Evolutionary conservation across 2,329 filamentous ascomycete genomes (phyloP).

Genomic region (Calonectria hongkongensis): DNA sequence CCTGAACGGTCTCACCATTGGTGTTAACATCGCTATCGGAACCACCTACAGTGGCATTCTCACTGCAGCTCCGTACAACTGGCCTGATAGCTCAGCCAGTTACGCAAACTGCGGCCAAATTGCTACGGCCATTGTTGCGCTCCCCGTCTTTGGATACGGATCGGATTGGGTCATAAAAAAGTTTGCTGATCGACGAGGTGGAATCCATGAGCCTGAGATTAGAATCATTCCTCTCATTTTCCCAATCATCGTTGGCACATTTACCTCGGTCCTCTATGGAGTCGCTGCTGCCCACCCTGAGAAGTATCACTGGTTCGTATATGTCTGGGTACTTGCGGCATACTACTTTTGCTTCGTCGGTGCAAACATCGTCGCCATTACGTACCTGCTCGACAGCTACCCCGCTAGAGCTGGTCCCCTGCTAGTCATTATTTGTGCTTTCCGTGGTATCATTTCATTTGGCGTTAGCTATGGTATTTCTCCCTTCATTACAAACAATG

Average conservation of each 20-base stretch:
- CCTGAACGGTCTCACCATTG: conserved; percentile 48
- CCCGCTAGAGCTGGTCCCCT: conserved; percentile 48
- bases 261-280: conserved; percentile 40
- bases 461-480: conserved; percentile 48
- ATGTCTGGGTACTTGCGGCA: conserved; percentile 38
- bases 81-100: conserved; percentile 45
- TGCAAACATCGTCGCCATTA: conserved; percentile 49
- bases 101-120: conserved; percentile 51
- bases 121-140: conserved; percentile 45
- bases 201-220: conserved; percentile 48
- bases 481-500: conserved; percentile 43
- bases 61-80: conserved; percentile 46
- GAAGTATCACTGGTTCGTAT: conserved; percentile 40
- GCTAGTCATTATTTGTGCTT: conserved; percentile 49
- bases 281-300: conserved; percentile 29
- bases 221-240: conserved; percentile 48
- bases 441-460: conserved; percentile 48
- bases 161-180: conserved; percentile 49
- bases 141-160: conserved; percentile 47
- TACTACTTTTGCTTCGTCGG: conserved; percentile 43
- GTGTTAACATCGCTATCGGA: conserved; percentile 50
- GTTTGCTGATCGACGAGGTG: conserved; percentile 46
- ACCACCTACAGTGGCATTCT: conserved; percentile 48
- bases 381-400: conserved; percentile 50
- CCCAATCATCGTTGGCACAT: conserved; percentile 45